Conservation (phyloP, 768 basidiomycete species). For the Suillus weaverae region DNA sequence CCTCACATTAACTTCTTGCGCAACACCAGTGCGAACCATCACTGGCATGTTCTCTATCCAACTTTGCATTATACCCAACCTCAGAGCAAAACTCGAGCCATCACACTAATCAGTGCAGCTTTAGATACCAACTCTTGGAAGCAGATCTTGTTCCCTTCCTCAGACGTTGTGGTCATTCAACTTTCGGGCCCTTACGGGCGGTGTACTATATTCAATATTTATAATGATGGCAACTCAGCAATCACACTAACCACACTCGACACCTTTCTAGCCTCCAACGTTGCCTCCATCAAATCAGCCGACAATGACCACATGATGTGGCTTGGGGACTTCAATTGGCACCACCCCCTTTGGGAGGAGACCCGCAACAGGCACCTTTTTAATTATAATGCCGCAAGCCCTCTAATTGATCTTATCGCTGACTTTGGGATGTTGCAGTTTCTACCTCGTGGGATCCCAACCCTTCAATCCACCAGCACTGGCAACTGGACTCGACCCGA, state of each 20-base stretch:
- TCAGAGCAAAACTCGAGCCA: slow-evolving; percentile 3
- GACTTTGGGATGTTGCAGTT: slow-evolving; percentile 34
- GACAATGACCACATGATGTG: slow-evolving; percentile 23
- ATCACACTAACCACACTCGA: slow-evolving; percentile 16
- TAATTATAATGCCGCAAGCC: slow-evolving; percentile 17
- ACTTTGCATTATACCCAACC: not conserved
- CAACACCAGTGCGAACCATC: not conserved
- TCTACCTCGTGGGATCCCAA: slow-evolving; percentile 36
- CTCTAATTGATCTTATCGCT: slow-evolving; percentile 27
- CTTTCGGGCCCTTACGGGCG: not conserved
- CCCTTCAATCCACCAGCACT: slow-evolving; percentile 26
- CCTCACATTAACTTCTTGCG: not conserved
- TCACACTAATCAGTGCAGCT: slow-evolving; percentile 19
- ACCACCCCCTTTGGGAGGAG: slow-evolving; percentile 42
- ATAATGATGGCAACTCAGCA: slow-evolving; percentile 33
- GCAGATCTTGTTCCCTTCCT: slow-evolving; percentile 15
- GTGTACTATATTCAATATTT: slow-evolving; percentile 23
- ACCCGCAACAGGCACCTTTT: slow-evolving; percentile 29
- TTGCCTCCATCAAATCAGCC: not conserved
- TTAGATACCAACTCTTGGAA: slow-evolving; percentile 25
- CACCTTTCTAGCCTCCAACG: slow-evolving; percentile 5
- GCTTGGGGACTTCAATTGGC: slow-evolving; percentile 42
- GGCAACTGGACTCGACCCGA: slow-evolving; percentile 26
- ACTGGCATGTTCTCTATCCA: not conserved
- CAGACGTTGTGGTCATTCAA: slow-evolving; percentile 23